phyloP scores from a whole-genome alignment of 2,329 filamentous ascomycete species.

The Pyricularia sp. region DNA sequence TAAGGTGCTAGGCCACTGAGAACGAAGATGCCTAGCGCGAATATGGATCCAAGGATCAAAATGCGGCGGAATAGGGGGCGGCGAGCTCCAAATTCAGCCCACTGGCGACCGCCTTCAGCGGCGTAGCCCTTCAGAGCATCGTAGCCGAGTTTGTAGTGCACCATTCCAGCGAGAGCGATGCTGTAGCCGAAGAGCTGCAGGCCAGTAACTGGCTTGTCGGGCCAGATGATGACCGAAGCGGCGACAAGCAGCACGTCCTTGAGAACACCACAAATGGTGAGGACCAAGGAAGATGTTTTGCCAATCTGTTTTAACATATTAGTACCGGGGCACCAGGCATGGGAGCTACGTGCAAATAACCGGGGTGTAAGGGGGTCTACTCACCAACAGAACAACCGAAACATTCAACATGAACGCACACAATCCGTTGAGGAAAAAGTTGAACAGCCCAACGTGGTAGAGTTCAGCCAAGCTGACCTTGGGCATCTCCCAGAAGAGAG shows the following conservation, averaged over 20 bases:
- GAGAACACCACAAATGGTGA: conserved; percentile 76
- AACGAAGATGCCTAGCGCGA: conserved; percentile 49
- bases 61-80: conserved; percentile 70
- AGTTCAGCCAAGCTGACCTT: conserved; percentile 56
- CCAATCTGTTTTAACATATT: conserved; percentile 48
- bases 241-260: conserved; percentile 77
- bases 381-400: conserved; percentile 73
- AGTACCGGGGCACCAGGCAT: neutral
- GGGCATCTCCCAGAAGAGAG: conserved; percentile 62
- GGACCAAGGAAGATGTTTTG: conserved; percentile 74
- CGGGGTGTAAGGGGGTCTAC: conserved; percentile 18
- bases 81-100: conserved; percentile 72
- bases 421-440: conserved; percentile 62
- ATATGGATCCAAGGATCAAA: conserved; percentile 50
- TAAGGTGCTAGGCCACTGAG: conserved; percentile 56
- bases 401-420: conserved; percentile 75
- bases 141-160: conserved; percentile 76
- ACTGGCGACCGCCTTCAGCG: conserved; percentile 58
- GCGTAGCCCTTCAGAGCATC: conserved; percentile 75
- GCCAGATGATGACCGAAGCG: conserved; percentile 70
- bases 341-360: neutral
- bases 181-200: conserved; percentile 77
- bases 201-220: conserved; percentile 53
- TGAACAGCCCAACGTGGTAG: conserved; percentile 58
- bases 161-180: conserved; percentile 64